Evolutionary conservation across 2,329 filamentous ascomycete species (phyloP).

Genomic region (Colletotrichum tabaci): DNA sequence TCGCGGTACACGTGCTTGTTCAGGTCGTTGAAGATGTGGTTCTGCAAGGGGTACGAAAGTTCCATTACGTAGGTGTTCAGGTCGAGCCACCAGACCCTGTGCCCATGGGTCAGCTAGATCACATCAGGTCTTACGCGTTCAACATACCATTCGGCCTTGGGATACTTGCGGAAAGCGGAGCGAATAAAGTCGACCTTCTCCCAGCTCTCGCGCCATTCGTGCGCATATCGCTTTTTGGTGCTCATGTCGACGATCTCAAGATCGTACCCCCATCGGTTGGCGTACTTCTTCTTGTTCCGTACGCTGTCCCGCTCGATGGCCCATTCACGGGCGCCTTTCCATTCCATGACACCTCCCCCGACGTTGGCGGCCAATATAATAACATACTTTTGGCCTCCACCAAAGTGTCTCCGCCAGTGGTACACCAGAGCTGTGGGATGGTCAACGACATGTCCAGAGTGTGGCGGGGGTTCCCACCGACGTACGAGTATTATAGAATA

Average conservation of each 20-base stretch:
- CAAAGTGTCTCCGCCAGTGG: slow-evolving; percentile 81
- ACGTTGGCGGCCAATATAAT: slow-evolving; percentile 94
- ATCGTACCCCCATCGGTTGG: slow-evolving; percentile 90
- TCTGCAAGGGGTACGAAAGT: slow-evolving; percentile 88
- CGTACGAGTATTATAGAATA: slow-evolving; percentile 84
- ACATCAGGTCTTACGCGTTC: background rate
- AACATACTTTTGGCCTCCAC: slow-evolving; percentile 91
- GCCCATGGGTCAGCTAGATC: background rate
- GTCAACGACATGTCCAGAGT: slow-evolving; percentile 46
- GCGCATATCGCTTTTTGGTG: slow-evolving; percentile 97
- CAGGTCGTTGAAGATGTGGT: slow-evolving; percentile 89
- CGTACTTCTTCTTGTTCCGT: slow-evolving; percentile 94
- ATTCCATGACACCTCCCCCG: slow-evolving; percentile 98
- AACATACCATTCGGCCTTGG: slow-evolving; percentile 92
- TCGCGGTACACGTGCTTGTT: slow-evolving; percentile 86
- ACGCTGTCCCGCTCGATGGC: slow-evolving; percentile 97
- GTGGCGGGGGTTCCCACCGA: slow-evolving; percentile 46
- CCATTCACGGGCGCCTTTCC: slow-evolving; percentile 98
- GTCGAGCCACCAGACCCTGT: slow-evolving; percentile 99
- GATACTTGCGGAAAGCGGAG: slow-evolving; percentile 91
- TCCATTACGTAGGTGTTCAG: slow-evolving; percentile 99
- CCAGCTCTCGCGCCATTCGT: slow-evolving; percentile 99
- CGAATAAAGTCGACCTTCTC: slow-evolving; percentile 97
- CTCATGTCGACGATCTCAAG: slow-evolving; percentile 98
- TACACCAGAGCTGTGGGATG: slow-evolving; percentile 64